These are phyloP conservation scores for Helianthus tuberosus DNA, from an alignment of 129 eudicot species.

Conservation along the genomic window DNA sequence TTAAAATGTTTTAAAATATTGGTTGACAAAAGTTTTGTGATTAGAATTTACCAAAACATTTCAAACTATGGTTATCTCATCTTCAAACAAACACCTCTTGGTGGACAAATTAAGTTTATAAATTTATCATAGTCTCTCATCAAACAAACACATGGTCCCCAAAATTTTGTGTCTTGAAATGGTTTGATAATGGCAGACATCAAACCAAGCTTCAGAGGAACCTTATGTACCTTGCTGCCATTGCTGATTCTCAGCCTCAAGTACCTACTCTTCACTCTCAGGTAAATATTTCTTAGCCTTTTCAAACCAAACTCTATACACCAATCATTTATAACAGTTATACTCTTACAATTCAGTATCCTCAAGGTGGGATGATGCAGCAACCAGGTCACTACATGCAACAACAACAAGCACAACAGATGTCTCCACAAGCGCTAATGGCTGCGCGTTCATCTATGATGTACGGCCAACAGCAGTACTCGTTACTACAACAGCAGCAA, in stretches of 20 bases:
- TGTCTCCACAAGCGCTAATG: constrained; percentile 63
- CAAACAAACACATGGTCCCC: no score
- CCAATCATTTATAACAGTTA: not conserved
- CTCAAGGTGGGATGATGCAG: constrained; percentile 67
- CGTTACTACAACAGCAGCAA: constrained; percentile 67
- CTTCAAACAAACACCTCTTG: no score
- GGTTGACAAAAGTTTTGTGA: no score
- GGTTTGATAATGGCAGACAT: constrained; percentile 42
- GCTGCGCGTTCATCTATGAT: constrained; percentile 74
- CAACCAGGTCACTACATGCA: constrained; percentile 71
- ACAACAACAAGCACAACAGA: constrained; percentile 65
- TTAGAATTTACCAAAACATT: no score
- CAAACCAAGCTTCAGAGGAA: constrained; percentile 83
- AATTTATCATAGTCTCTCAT: no score
- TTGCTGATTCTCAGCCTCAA: constrained; percentile 95
- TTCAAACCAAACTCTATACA: not conserved
- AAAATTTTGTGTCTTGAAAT: no score
- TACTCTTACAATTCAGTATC: constrained; percentile 40
- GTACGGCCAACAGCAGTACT: constrained; percentile 63
- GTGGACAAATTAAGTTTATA: no score
- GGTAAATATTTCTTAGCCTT: constrained; percentile 32
- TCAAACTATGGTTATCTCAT: no score
- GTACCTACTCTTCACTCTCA: constrained; percentile 89
- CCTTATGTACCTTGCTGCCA: constrained; percentile 97
- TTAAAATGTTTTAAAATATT: no score